Evolutionary conservation across 345 rosid genomes (phyloP).

Genomic region (Boechera divaricarpa): DNA sequence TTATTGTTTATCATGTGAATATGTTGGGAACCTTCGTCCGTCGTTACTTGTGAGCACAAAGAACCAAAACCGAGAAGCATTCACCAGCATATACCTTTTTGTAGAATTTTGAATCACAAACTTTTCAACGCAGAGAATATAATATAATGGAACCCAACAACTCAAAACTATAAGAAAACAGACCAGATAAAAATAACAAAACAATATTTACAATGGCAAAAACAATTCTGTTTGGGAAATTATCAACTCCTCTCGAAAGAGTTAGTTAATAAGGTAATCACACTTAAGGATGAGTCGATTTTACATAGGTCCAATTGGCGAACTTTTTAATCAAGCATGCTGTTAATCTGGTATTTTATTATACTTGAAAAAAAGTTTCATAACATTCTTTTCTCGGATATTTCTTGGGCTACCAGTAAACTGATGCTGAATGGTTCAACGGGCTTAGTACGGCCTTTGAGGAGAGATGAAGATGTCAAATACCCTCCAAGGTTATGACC

Average conservation of each 20-base stretch:
- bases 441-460: not conserved
- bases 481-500: not conserved
- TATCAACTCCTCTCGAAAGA: not conserved
- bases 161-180: not conserved
- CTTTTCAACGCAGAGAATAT: conserved; percentile 18
- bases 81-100: conserved; percentile 27
- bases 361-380: not conserved
- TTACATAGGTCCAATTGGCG: not conserved
- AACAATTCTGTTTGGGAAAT: not conserved
- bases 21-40: conserved; percentile 30
- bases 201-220: not conserved
- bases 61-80: conserved; percentile 27
- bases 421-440: not conserved
- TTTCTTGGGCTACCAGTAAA: not conserved
- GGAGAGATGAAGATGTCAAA: not conserved
- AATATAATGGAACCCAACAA: conserved; percentile 31
- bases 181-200: not conserved
- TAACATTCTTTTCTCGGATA: not conserved
- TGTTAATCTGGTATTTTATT: not conserved
- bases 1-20: conserved; percentile 7
- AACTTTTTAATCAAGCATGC: not conserved
- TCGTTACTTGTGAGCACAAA: conserved; percentile 39
- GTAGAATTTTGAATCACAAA: not conserved
- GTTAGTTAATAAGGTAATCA: not conserved
- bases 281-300: not conserved